A percentile compares a stretch with the other conserved stretches of the same genome.
Evolutionary conservation across 345 rosid genomes (phyloP).

Genomic region (Acer campestre): DNA sequence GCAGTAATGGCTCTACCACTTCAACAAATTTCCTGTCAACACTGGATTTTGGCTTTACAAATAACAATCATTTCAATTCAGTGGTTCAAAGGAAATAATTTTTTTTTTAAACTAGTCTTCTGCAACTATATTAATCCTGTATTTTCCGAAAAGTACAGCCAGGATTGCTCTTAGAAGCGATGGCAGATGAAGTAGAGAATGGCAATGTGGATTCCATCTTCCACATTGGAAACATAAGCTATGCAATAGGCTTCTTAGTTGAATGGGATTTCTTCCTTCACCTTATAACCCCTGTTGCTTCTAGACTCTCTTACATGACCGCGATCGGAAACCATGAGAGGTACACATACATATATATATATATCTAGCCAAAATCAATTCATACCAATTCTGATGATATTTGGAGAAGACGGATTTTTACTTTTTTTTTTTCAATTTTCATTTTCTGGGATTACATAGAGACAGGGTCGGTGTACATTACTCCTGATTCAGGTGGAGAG

Average conservation of each 20-base stretch:
- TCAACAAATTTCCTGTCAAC: no score
- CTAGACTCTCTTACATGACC: conserved; percentile 66
- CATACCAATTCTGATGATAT: no score
- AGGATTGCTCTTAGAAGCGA: conserved; percentile 58
- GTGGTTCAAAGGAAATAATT: no score
- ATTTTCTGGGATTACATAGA: conserved; percentile 47
- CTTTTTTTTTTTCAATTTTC: no score
- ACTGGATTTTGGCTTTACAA: no score
- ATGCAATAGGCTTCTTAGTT: conserved; percentile 70
- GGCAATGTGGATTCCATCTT: conserved; percentile 59
- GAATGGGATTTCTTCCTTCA: conserved; percentile 77
- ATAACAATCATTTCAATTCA: no score
- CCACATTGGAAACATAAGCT: conserved; percentile 78
- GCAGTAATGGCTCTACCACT: no score
- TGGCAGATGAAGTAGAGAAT: conserved; percentile 40
- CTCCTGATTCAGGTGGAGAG: conserved; percentile 71
- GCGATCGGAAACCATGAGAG: conserved; percentile 78
- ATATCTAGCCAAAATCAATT: no score
- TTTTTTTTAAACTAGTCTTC: no score
- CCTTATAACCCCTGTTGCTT: conserved; percentile 57
- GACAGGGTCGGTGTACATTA: conserved; percentile 38
- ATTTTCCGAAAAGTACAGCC: conserved; percentile 36
- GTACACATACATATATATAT: conserved; percentile 17
- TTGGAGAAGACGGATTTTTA: no score
- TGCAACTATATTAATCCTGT: no score